Evolutionary conservation across 148 eudicot genomes (phyloP), one percentile per base, ranked within the genome.

Genomic region (Cornus kousa): DNA sequence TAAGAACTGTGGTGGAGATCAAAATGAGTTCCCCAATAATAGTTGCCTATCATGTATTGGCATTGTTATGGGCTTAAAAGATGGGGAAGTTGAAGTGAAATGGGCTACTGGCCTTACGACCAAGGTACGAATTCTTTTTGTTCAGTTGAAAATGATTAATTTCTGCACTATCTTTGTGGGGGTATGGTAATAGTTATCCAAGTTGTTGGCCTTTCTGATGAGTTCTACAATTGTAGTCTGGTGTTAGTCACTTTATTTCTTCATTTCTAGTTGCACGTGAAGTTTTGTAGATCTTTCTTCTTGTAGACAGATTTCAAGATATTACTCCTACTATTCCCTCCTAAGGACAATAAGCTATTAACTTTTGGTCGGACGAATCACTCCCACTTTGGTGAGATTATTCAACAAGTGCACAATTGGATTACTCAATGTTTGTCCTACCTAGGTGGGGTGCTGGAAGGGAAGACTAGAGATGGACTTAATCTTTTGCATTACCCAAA

Each of bases 91-190:
- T 72, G 88, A 90, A 82, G 97, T 97, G 70, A 91, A 91, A 87
- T 97, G 98, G 99, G 97, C 95, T 37, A 85, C 75, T 83, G 99
- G 95, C 77, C 73, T 76, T 78, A 82, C 83, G 24, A 80, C 86
- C 75, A 81, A 91, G 95, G 99, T 97, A 90, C n/a, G 17, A 14
- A 0, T 62, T 46, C 60, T 85, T 76, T 28, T 10, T 62, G 16
- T 5, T 70, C 3, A 31, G 10, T 24, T 73, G 5, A 37, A 13
- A 14, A 13, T 65, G 11, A 46, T 64, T 57, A 8, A 23, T 23
- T 46, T 19, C 39, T 17, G 19, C 48, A 5, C 73, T 39, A 22
- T 28, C 62, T 20, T 59, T 13, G 9, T 17, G 67, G 43, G 43
- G 43, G 6, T 43, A 43, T 43, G 48, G 48, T 43, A 43, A 5